Conservation (phyloP, 2,329 filamentous ascomycete species). For the Pestalotiopsis sp. region DNA sequence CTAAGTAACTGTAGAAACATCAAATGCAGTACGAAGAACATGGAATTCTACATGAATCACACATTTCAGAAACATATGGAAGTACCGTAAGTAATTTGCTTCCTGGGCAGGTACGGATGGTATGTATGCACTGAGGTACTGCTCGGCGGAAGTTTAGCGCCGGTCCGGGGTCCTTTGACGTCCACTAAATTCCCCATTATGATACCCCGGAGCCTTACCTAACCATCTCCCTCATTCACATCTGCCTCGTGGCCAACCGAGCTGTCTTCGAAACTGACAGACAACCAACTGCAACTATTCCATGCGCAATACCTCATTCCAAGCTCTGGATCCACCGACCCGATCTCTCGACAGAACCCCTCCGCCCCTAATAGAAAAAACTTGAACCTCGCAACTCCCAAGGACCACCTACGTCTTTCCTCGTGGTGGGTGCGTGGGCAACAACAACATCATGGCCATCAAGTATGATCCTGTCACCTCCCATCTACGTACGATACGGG, state of each 20-base stretch:
- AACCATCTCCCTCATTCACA: background rate
- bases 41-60: too few species aligned
- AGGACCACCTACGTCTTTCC: slow-evolving; percentile 14
- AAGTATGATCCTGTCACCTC: slow-evolving; percentile 40
- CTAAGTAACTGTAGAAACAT: background rate
- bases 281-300: background rate
- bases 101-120: background rate
- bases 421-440: slow-evolving; percentile 27
- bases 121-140: background rate
- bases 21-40: too few species aligned
- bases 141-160: slow-evolving; percentile 11
- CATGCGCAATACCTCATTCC: background rate
- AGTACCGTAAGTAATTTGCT: too few species aligned
- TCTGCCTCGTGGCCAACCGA: slow-evolving; percentile 5
- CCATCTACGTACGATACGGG: background rate
- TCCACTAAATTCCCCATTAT: background rate
- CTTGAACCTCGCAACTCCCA: slow-evolving; percentile 6
- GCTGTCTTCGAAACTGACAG: background rate
- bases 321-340: slow-evolving; percentile 3
- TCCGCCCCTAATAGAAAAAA: slow-evolving; percentile 14
- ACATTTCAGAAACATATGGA: too few species aligned
- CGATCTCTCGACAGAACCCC: background rate
- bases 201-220: background rate
- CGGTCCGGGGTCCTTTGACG: slow-evolving; percentile 1
- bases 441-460: slow-evolving; percentile 48